Evolutionary conservation across 768 basidiomycete species (phyloP).

Genomic region (Serendipita indica): DNA sequence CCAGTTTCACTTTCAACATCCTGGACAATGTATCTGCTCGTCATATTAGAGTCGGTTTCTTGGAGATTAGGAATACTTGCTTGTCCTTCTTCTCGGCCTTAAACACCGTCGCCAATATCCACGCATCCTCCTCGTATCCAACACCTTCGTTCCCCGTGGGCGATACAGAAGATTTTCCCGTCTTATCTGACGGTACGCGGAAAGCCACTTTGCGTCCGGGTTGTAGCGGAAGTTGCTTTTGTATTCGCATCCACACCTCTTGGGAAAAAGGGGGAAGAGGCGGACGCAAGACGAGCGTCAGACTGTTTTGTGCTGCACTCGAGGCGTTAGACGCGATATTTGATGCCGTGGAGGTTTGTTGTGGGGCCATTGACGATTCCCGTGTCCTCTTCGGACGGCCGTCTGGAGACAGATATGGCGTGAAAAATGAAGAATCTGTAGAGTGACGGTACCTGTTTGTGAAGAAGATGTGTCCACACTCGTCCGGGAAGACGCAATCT

Average conservation of each 20-base stretch:
- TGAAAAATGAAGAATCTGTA: neutral
- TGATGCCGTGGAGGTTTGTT: neutral
- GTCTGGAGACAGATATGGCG: neutral
- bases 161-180: constrained; percentile 20
- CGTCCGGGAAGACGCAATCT: neutral
- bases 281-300: neutral
- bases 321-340: neutral
- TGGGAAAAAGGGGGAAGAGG: neutral
- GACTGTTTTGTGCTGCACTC: neutral
- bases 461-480: neutral
- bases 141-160: constrained; percentile 37
- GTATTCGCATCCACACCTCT: neutral
- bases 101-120: constrained; percentile 50
- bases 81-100: constrained; percentile 7
- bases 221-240: constrained; percentile 49
- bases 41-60: neutral
- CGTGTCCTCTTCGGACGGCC: neutral
- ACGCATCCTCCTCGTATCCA: constrained; percentile 35
- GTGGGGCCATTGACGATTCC: neutral
- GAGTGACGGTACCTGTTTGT: neutral
- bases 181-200: constrained; percentile 36
- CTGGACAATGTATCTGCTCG: constrained; percentile 63
- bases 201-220: constrained; percentile 71
- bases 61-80: neutral
- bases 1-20: constrained; percentile 69